Conservation (phyloP, 331 rosid genomes). For the Stylosanthes scabra region DNA sequence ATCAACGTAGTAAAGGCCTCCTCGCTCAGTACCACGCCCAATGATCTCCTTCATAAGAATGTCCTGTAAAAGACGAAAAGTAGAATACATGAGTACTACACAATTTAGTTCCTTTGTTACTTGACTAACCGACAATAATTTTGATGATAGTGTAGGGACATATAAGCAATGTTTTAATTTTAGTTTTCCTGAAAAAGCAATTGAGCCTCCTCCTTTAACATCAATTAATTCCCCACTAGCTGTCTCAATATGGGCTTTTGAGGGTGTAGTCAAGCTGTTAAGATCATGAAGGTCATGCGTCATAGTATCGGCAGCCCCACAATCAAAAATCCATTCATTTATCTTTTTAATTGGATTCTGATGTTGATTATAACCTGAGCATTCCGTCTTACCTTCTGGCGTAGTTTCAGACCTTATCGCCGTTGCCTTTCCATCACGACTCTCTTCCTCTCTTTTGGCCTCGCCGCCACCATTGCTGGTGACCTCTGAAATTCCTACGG, state of each 20-base stretch:
- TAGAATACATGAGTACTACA: neutral
- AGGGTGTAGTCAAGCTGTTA: too few species aligned
- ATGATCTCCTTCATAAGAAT: neutral
- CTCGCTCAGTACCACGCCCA: neutral
- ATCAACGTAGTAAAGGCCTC: neutral
- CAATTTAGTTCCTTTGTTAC: constrained; percentile 1
- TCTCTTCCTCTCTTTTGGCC: too few species aligned
- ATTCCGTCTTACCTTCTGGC: too few species aligned
- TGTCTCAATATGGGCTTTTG: too few species aligned
- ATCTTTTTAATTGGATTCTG: neutral
- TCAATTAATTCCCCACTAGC: too few species aligned
- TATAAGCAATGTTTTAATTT: neutral
- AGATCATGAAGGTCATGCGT: neutral
- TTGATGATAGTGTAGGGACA: neutral
- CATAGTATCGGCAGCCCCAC: neutral
- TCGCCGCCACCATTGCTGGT: too few species aligned
- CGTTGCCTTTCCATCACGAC: too few species aligned
- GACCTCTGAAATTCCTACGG: too few species aligned
- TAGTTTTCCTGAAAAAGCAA: too few species aligned
- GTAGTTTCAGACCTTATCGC: too few species aligned
- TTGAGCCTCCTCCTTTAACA: neutral
- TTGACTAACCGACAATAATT: neutral
- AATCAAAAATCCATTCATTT: neutral
- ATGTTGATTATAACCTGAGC: too few species aligned
- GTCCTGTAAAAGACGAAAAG: neutral